Evolutionary conservation across 1,139 yeast genomes (phyloP).

Genomic region (Yamadazyma conglobata): DNA sequence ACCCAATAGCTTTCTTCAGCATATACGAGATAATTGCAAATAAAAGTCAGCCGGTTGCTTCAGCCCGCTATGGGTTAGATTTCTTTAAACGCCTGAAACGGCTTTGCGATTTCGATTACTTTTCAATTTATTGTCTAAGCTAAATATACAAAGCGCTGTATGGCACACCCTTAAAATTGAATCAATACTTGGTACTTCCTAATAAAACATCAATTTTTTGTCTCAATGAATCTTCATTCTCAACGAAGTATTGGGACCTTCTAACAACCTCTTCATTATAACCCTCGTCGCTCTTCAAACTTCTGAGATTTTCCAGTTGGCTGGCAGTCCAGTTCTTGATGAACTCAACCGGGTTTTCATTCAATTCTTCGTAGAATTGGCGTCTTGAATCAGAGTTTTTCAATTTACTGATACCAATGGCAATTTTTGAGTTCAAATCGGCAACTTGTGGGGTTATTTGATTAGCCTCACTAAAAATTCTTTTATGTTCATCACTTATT

Average conservation of each 20-base stretch:
- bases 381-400: conserved; percentile 52
- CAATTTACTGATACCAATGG: conserved; percentile 61
- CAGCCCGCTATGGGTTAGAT: too few species aligned
- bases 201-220: conserved; percentile 76
- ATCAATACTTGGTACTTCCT: conserved; percentile 29
- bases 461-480: conserved; percentile 36
- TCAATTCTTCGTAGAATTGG: conserved; percentile 65
- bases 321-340: conserved; percentile 69
- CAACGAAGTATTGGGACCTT: conserved; percentile 75
- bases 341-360: conserved; percentile 75
- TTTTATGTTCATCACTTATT: conserved; percentile 36
- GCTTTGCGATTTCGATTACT: too few species aligned
- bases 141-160: conserved; percentile 1
- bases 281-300: conserved; percentile 81
- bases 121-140: too few species aligned
- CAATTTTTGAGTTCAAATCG: conserved; percentile 56
- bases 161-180: neutral
- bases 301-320: conserved; percentile 71
- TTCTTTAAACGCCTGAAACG: too few species aligned
- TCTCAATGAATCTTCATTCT: conserved; percentile 59
- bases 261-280: conserved; percentile 89
- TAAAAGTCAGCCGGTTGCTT: too few species aligned
- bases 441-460: conserved; percentile 49
- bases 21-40: too few species aligned
- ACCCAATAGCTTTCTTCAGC: too few species aligned